Percentiles rank a stretch among this genome's conserved stretches.
Evolutionary conservation across 352 stramenopile species (phyloP).

Genomic region (Thraustochytrium sp.): DNA sequence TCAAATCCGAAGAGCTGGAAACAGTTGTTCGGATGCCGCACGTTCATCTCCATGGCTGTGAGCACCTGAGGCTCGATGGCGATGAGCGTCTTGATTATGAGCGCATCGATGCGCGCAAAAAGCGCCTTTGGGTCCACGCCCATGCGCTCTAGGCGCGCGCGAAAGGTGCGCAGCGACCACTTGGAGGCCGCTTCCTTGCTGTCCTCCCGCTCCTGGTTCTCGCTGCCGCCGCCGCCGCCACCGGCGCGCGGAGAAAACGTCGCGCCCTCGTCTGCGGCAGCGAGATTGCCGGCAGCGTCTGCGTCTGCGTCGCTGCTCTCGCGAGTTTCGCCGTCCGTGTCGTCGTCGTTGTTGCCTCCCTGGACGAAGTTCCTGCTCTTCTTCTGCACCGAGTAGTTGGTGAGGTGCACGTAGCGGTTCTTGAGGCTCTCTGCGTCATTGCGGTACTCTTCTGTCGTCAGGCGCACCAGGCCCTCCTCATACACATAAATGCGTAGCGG

Average conservation of each 20-base stretch:
- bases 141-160: slow-evolving; percentile 20
- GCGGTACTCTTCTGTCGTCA: slow-evolving; percentile 73
- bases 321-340: neutral
- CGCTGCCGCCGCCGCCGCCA: too few species aligned
- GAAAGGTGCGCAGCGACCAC: slow-evolving; percentile 34
- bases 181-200: neutral
- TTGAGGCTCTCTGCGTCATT: slow-evolving; percentile 58
- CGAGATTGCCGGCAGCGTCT: neutral
- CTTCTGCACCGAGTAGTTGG: slow-evolving; percentile 56
- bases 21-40: slow-evolving; percentile 77
- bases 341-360: neutral
- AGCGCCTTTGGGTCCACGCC: neutral
- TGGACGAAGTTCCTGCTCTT: slow-evolving; percentile 38
- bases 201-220: neutral
- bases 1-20: slow-evolving; percentile 93
- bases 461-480: slow-evolving; percentile 80
- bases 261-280: neutral
- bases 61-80: slow-evolving; percentile 35
- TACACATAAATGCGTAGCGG: slow-evolving; percentile 87
- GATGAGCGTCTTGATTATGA: slow-evolving; percentile 40
- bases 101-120: slow-evolving; percentile 12
- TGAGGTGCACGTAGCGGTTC: slow-evolving; percentile 56
- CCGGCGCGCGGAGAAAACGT: too few species aligned
- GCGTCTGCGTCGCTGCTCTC: neutral
- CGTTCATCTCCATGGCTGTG: slow-evolving; percentile 76